Evolutionary conservation across 1,284 basidiomycete genomes (phyloP), one percentile per base, ranked within the genome.

Genomic region (Boletus subluridellus): DNA sequence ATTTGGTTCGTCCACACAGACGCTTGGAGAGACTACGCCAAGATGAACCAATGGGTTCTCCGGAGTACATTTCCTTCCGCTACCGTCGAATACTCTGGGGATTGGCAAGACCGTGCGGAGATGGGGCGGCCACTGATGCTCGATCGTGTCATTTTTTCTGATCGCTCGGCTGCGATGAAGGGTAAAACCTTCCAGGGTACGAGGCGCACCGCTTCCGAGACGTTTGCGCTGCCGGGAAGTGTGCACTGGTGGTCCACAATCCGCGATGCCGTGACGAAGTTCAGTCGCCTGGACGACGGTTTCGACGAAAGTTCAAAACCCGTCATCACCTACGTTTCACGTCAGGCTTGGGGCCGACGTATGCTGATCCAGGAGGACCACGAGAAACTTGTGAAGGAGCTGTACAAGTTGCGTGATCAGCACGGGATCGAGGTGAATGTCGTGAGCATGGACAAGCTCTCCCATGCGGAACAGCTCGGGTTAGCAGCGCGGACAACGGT

Each of bases 261-360:
- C 50, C 79, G 92, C 41, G 83, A 84, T 65, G 87, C 86, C 58
- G 82, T 94, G 34, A 77, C 92, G 52, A 80, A 83, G 62, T 87
- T 90, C 65, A 82, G 89, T 8, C 88, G 88, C 0, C 69, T 86
- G 30, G 78, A 79, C 28, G 69, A 67, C 0, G 67, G 66, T 17
- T 63, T 73, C 2, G 79, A 77, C 1, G 63, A 65, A 28, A 77
- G 72, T 65, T 59, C 55, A 24, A 77, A 69, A 51, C 84, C 81
- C 1, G 93, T 94, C 35, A 92, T 95, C 73, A 94, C 92, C 11
- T 94, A 95, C 68, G 83, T 95, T 61, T 91, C 88, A 12, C 80
- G 93, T 14, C 93, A 95, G 69, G 84, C 81, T 11, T 94, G 92
- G 92, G 89, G 86, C n/a, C 77, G 92, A 21, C 80, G 93, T 30